Evolutionary conservation across 495 filamentous ascomycete genomes (phyloP).

Genomic region (Amniculicola lignicola): DNA sequence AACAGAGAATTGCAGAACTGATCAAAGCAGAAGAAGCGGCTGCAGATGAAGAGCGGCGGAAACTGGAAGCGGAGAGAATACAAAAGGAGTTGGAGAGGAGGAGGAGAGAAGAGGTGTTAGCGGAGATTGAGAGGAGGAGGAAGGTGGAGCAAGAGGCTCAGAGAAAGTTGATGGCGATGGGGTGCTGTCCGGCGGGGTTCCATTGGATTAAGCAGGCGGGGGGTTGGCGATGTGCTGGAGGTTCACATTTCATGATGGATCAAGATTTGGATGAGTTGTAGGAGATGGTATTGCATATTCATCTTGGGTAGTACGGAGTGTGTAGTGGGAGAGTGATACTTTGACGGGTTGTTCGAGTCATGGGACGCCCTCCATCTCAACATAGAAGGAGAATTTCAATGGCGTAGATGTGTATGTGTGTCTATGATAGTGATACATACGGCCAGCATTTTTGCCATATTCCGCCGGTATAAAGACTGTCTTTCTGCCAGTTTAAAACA

Average conservation of each 20-base stretch:
- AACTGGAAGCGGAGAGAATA: slow-evolving; percentile 12
- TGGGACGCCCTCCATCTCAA: too few species aligned
- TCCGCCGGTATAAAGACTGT: too few species aligned
- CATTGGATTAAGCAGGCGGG: slow-evolving; percentile 41
- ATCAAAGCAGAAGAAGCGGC: slow-evolving; percentile 10
- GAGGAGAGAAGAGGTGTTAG: slow-evolving; percentile 42
- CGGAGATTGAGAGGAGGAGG: slow-evolving; percentile 34
- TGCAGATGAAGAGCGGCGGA: slow-evolving; percentile 3
- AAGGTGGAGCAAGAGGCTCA: slow-evolving; percentile 36
- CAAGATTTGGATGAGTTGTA: neutral
- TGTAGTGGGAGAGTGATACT: too few species aligned
- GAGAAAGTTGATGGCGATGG: slow-evolving; percentile 40
- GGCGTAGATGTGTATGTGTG: too few species aligned
- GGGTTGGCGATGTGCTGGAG: slow-evolving; percentile 54
- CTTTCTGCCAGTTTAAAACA: too few species aligned
- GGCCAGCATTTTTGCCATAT: too few species aligned
- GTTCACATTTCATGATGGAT: slow-evolving; percentile 48
- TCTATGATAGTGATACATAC: too few species aligned
- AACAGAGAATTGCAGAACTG: slow-evolving; percentile 9
- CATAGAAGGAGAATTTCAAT: too few species aligned
- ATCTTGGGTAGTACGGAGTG: too few species aligned
- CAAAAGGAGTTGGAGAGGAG: slow-evolving; percentile 26
- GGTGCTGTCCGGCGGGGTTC: slow-evolving; percentile 38
- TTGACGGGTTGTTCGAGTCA: too few species aligned
- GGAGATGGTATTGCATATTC: too few species aligned